Evolutionary conservation across 2,329 filamentous ascomycete genomes (phyloP), one percentile per base, ranked within the genome.

Genomic region (Cercospora sojina): DNA sequence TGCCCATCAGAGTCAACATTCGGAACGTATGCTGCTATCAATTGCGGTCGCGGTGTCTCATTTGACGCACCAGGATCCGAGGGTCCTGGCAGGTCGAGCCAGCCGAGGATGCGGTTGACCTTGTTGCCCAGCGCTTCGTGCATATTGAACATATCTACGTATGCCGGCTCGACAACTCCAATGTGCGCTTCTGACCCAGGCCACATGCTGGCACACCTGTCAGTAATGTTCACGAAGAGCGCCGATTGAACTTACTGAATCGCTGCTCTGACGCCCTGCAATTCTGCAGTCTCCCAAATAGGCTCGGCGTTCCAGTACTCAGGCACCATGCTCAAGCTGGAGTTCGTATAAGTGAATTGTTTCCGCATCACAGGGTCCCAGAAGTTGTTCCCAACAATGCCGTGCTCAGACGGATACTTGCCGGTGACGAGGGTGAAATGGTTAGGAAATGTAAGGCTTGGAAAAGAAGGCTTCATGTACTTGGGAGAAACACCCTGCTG

Each of bases 271-370:
- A 96, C 83, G 5, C 90, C 90, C 72, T 92, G 90, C 65, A 86
- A 87, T 81, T 98, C 95, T 5, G 94, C 94, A 1, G 94, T 96
- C 27, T 90, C 90, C 95, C 95, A 99, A 31, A 99, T 84, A 0
- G 95, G 95, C 77, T 98, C 93, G 3, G 93, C 95, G 47, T 86
- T 88, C 94, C 95, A 99, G 94, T 95, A 99, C 76, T 94, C 92
- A 0, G 91, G 83, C 71, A 62, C 60, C 79, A 97, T 86, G 70
- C 92, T 95, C 64, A 87, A 85, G 1, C 82, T 77, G 0, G 91
- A 88, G 74, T 96, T 87, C 0, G 92, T 96, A 75, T 97, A 97
- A 75, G 88, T 92, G 80, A 99, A 99, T 71, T 96, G 90, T 67
- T 90, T 88, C 73, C 90, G 69, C 10, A 93, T 77, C 0, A 83